Percentiles rank a stretch among this genome's conserved stretches.
Evolutionary conservation across 2,329 filamentous ascomycete species (phyloP).

Genomic region (Tolypocladium inflatum): DNA sequence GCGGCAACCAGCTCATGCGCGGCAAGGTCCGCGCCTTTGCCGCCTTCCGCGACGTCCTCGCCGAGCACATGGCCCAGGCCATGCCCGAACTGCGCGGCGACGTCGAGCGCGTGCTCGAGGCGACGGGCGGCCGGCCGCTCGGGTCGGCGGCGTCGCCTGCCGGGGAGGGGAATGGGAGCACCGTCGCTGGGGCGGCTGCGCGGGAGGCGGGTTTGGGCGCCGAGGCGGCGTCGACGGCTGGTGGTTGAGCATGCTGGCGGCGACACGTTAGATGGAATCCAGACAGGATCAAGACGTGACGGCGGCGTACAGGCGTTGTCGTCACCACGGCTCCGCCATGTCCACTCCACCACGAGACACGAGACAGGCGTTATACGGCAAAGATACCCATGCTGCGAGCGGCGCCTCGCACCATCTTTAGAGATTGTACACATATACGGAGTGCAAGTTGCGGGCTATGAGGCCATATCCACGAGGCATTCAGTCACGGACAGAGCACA

Average conservation of each 20-base stretch:
- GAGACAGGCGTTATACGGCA: not conserved
- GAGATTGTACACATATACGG: no score
- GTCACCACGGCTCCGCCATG: not conserved
- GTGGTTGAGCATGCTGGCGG: not conserved
- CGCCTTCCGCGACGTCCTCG: slow-evolving; percentile 52
- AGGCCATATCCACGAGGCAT: not conserved
- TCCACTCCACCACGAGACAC: not conserved
- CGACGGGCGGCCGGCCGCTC: slow-evolving; percentile 26
- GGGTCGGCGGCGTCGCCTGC: not conserved
- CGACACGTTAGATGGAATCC: not conserved
- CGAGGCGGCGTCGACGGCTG: not conserved
- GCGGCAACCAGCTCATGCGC: slow-evolving; percentile 56
- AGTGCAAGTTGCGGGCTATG: not conserved
- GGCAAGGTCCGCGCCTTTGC: slow-evolving; percentile 55
- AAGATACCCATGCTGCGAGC: not conserved
- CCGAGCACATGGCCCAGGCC: slow-evolving; percentile 44
- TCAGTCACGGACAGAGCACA: not conserved
- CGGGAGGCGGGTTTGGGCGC: not conserved
- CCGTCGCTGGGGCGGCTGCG: not conserved
- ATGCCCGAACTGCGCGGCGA: slow-evolving; percentile 51
- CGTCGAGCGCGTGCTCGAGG: slow-evolving; percentile 38
- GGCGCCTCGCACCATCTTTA: not conserved
- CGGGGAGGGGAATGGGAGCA: not conserved
- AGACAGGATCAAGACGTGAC: not conserved
- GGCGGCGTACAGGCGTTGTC: not conserved